Evolutionary conservation across 75 land plant species (phyloP).

Genomic region (Pinus tabuliformis): DNA sequence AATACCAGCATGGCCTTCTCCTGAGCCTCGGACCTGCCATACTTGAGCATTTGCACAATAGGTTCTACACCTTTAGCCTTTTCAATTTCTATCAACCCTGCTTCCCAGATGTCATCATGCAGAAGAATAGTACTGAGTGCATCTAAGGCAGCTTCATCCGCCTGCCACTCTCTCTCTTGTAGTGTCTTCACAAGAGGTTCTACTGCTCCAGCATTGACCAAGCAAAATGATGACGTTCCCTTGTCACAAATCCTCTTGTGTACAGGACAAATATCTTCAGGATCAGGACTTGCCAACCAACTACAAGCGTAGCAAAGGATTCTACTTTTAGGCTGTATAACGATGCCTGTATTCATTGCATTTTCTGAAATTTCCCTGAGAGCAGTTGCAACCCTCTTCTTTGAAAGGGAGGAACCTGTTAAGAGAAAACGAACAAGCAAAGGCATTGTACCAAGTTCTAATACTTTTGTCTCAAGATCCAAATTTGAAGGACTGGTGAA

Average conservation of each 20-base stretch:
- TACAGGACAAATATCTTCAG: not conserved
- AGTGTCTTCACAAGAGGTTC: slow-evolving; percentile 9
- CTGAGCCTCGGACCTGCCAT: slow-evolving; percentile 1
- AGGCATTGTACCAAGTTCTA: slow-evolving; percentile 2
- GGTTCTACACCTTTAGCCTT: slow-evolving; percentile 5
- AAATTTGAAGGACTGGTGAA: slow-evolving; percentile 4
- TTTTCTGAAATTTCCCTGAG: not conserved
- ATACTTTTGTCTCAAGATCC: not conserved
- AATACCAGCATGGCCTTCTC: slow-evolving; percentile 7
- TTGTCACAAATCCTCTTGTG: slow-evolving; percentile 2
- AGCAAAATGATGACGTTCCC: slow-evolving; percentile 4
- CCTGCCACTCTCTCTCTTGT: slow-evolving; percentile 13
- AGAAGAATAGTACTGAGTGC: slow-evolving; percentile 12
- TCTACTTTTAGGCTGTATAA: not conserved
- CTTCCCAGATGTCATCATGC: slow-evolving; percentile 14
- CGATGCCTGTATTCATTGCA: not conserved
- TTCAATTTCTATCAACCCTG: slow-evolving; percentile 11
- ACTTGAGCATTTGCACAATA: not conserved
- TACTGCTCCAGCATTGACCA: slow-evolving; percentile 15
- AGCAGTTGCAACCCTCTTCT: slow-evolving; percentile 3
- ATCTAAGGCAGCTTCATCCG: slow-evolving; percentile 11
- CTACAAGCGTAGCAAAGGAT: not conserved
- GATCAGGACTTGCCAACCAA: slow-evolving; percentile 8
- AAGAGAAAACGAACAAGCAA: slow-evolving; percentile 7
- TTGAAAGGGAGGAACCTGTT: slow-evolving; percentile 8